Base-by-base conservation (phyloP, 2,329 filamentous ascomycete species). In the Monilinia fructicola region DNA sequence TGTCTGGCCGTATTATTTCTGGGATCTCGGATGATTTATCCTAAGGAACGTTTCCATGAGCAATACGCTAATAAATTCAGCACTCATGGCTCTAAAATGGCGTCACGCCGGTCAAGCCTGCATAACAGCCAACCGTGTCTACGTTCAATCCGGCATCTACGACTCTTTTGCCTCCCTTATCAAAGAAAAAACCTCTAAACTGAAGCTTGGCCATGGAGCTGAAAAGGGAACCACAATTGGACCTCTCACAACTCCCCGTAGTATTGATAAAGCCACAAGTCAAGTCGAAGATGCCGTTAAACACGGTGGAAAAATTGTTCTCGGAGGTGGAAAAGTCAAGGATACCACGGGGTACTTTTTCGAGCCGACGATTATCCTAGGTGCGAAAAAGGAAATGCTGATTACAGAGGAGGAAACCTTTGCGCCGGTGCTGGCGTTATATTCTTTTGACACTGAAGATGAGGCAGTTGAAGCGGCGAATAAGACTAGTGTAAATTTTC, bases 221-320 rank as follows among this genome's bases (percentile, higher is more conserved):
- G 79, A 82, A 2, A 78, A 82, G n/a, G 80, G 75, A 59, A 85
- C 83, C 0, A 87, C 85, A 0, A 84, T 88, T 79, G 86, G 86
- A 0, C 84, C 85, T 2, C 80, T 87, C 4, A 89, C 84, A 1
- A 87, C 83, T 12, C 78, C 82, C 7, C 79, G 82, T 42, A 81
- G 81, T 58, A 75, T 87, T 4, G 81, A 84, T 54, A 89, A 88
- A 76, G 84, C 83, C 7, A 76, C 80, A 12, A 78, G 78, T 53
- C 87, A 91, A 69, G 85, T 91, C 42, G 81, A 84, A 55, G 87
- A 91, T 75, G 90, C 89, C 4, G 81, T 82, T 64, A 82, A 81
- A 65, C 81, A 84, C 50, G 89, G 89, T 3, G 90, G 85, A 1
- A 84, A 83, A 54, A 77, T 90, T n/a, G 78, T 90, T 1, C 78